Conservation (phyloP, 2,329 filamentous ascomycete species). For the Hypoxylon sp. region DNA sequence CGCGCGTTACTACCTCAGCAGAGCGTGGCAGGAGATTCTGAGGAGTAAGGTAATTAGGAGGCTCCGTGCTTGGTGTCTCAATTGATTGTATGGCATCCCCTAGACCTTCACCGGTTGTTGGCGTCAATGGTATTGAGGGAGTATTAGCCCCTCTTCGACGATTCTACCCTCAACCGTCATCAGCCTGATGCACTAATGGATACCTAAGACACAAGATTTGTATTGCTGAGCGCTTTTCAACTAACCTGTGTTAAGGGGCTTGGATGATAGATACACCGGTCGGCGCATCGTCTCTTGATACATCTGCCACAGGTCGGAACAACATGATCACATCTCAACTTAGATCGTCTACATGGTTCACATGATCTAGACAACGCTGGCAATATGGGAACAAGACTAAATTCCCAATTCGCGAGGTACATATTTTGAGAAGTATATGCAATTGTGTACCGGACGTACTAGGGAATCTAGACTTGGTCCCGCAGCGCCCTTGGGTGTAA, state of each 20-base stretch:
- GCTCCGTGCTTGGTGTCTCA: conserved; percentile 40
- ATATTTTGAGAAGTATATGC: conserved; percentile 4
- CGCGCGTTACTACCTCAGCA: conserved; percentile 38
- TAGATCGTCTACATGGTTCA: conserved; percentile 55
- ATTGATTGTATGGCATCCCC: conserved; percentile 41
- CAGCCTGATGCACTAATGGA: conserved; percentile 12
- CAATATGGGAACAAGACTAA: conserved; percentile 22
- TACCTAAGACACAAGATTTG: neutral
- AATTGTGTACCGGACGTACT: conserved; percentile 16
- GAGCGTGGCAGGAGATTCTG: conserved; percentile 26
- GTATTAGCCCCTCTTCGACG: conserved; percentile 35
- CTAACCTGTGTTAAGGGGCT: conserved; percentile 55
- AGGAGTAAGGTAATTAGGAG: conserved; percentile 19
- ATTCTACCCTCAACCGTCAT: conserved; percentile 36
- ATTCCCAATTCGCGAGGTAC: conserved; percentile 32
- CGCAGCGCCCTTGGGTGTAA: conserved; percentile 28
- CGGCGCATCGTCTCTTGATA: conserved; percentile 51
- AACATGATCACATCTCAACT: conserved; percentile 56
- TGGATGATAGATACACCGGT: conserved; percentile 56
- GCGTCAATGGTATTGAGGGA: conserved; percentile 48
- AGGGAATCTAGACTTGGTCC: conserved; percentile 23
- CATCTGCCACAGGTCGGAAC: conserved; percentile 56
- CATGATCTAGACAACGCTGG: conserved; percentile 36
- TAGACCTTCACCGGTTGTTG: conserved; percentile 41
- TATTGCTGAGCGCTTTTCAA: conserved; percentile 14